Evolutionary conservation across 1,284 basidiomycete genomes (phyloP).

Genomic region (Vanrija pseudolonga): DNA sequence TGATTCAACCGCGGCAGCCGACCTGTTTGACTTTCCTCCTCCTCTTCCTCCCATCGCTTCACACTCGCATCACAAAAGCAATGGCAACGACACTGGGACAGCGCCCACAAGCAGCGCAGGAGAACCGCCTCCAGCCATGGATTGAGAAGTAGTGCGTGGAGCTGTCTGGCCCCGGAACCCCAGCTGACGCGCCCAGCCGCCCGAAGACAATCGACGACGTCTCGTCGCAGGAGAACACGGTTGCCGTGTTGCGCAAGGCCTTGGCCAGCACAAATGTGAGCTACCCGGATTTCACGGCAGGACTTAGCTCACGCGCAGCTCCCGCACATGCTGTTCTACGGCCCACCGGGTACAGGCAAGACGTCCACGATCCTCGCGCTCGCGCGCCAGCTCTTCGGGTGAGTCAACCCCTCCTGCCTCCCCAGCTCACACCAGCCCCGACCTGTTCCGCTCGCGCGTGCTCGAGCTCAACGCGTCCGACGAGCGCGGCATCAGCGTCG

Average conservation of each 20-base stretch:
- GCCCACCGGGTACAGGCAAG: slow-evolving; percentile 97
- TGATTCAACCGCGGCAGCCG: no score
- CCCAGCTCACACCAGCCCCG: slow-evolving; percentile 62
- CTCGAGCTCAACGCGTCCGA: slow-evolving; percentile 99
- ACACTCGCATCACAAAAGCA: not conserved
- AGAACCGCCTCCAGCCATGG: slow-evolving; percentile 81
- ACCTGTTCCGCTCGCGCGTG: slow-evolving; percentile 88
- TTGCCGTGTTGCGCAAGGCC: slow-evolving; percentile 85
- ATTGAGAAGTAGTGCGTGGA: slow-evolving; percentile 87
- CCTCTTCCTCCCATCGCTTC: not conserved
- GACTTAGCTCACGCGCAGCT: slow-evolving; percentile 57
- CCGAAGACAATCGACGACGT: slow-evolving; percentile 98
- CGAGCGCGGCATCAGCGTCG: slow-evolving; percentile 93
- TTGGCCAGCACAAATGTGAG: slow-evolving; percentile 85
- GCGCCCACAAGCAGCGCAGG: slow-evolving; percentile 27
- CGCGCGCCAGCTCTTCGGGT: slow-evolving; percentile 92
- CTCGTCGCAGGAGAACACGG: slow-evolving; percentile 93
- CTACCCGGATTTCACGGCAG: not conserved
- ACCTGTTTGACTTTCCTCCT: not conserved
- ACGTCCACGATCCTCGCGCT: slow-evolving; percentile 95
- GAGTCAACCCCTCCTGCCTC: slow-evolving; percentile 25
- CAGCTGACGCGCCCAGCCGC: slow-evolving; percentile 57
- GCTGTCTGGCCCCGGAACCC: not conserved
- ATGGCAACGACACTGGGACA: not conserved
- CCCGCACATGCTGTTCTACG: slow-evolving; percentile 99